Percentiles rank a stretch among this genome's conserved stretches.
These are phyloP conservation scores for Sequoia sempervirens DNA, from an alignment of 75 land plant genomes.

Conservation along the genomic window DNA sequence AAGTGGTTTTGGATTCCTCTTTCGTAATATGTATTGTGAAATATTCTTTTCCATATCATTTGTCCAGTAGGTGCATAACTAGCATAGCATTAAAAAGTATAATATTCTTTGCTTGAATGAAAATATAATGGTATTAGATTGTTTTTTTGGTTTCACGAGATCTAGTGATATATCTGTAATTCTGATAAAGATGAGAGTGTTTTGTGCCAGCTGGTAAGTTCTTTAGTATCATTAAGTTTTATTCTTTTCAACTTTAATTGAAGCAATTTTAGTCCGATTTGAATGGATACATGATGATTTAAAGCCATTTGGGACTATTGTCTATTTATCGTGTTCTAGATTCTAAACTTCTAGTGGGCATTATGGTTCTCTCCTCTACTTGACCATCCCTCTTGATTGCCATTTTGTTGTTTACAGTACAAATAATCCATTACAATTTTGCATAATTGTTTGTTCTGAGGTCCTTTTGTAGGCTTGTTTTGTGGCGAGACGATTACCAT, in stretches of 20 bases:
- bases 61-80: background rate
- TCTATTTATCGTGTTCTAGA: no score
- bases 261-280: no score
- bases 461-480: no score
- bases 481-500: no score
- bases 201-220: background rate
- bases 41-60: background rate
- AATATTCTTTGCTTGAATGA: background rate
- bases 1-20: background rate
- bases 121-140: background rate
- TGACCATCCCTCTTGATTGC: no score
- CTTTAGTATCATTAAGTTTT: background rate
- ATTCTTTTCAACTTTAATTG: no score
- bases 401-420: no score
- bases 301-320: background rate
- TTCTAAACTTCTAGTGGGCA: no score
- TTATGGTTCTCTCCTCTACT: no score
- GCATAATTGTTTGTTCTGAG: no score
- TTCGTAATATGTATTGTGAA: background rate
- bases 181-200: background rate
- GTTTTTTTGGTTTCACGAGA: background rate
- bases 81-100: background rate
- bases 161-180: background rate
- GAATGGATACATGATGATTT: background rate
- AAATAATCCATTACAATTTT: no score